Conservation (phyloP, 2,329 filamentous ascomycete species). For the Aspergillus flavus region DNA sequence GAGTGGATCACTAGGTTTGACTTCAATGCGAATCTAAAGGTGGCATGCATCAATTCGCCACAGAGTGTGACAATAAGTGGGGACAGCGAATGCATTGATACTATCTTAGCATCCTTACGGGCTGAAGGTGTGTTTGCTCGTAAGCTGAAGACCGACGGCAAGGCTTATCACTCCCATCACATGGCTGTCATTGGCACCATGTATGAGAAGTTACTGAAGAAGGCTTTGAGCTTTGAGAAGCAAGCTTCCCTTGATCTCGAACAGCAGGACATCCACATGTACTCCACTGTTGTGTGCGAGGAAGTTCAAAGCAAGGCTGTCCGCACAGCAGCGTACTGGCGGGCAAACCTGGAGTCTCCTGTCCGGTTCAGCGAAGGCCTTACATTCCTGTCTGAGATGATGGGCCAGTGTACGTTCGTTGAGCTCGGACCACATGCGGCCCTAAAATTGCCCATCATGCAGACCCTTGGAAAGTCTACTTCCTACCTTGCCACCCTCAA, state of each 20-base stretch:
- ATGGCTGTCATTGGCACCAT: conserved; percentile 14
- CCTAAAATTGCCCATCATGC: too few species aligned
- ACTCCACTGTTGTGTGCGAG: too few species aligned
- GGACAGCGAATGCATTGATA: conserved; percentile 17
- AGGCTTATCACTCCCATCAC: conserved; percentile 27
- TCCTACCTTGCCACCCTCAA: too few species aligned
- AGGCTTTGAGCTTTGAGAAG: too few species aligned
- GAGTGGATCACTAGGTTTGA: background rate
- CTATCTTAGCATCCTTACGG: conserved; percentile 25
- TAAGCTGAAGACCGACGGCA: conserved; percentile 14
- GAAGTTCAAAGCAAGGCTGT: too few species aligned
- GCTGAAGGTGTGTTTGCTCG: conserved; percentile 21
- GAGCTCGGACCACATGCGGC: too few species aligned
- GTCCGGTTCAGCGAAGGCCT: background rate
- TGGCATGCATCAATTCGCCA: background rate
- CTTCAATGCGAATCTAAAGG: background rate
- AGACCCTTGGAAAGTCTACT: too few species aligned
- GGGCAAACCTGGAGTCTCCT: background rate
- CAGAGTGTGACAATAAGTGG: conserved; percentile 26
- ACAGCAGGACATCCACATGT: too few species aligned
- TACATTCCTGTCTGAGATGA: too few species aligned
- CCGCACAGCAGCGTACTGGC: conserved; percentile 3
- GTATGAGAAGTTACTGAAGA: too few species aligned
- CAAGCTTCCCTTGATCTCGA: background rate
- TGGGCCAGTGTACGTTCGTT: too few species aligned